Base-by-base conservation (phyloP, 441 rosid genomes). In the Populus hybrid region DNA sequence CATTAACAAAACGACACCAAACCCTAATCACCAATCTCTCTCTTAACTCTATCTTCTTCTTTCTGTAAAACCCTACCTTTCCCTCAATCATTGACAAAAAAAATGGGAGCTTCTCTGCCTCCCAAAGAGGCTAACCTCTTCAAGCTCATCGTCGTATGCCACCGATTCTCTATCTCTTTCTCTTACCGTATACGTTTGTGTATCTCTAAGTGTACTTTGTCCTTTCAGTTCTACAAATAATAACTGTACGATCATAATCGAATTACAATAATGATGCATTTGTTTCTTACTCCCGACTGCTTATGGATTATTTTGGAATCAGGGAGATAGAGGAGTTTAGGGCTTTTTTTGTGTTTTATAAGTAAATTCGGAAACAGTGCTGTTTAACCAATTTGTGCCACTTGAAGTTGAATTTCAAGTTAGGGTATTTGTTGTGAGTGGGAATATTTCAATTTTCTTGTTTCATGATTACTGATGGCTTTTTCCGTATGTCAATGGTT, bases 91-190 rank as follows among this genome's bases (percentile, higher is more conserved):
- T 21, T 28, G 67, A 64, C 42, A 38, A 30, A 14, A 76, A 67
- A 83, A 88, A 95, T 95, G 99, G 99, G 99, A 68, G 95, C 98
- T 79, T 90, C 99, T 65, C 88, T 97, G 89, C 99, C 99, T 86
- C 89, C 97, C 68, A 97, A 97, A 87, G 99, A 97, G 89, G 99
- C 99, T 78, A 97, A 93, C 86, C 99, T 92, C 88, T 97, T 97
- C 93, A 97, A 97, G 87, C 95, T 92, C 94, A 97, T 97, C 89
- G 98, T 95, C 84, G 99, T 95, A 95, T 80, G 96, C 73, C 84
- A 77, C 81, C 77, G 81, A 77, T 79, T 84, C 84, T 67, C 76
- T 76, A 54, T 75, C 69, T 75, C 77, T 82, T 40, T 66, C 63
- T 65, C 57, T 46, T 46, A 63, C 23, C 64, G 2, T 73, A 5